Conservation (phyloP, 208 protist genomes). For the Crithidia bombi region DNA sequence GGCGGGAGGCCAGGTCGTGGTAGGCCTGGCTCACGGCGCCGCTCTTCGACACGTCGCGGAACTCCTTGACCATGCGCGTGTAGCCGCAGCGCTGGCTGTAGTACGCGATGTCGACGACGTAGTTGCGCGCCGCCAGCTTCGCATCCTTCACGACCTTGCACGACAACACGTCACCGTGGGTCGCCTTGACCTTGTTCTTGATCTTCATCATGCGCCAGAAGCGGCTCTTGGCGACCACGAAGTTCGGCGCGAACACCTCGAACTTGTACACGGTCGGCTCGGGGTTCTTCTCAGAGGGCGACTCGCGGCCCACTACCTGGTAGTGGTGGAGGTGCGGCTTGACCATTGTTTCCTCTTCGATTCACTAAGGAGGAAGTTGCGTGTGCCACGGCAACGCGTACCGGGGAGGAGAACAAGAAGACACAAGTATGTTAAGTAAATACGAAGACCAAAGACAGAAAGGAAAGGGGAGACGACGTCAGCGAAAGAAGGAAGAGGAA, state of each 20-base stretch:
- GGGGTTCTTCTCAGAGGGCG: constrained; percentile 92
- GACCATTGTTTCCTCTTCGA: constrained; percentile 55
- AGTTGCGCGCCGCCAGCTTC: constrained; percentile 98
- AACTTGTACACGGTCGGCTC: constrained; percentile 98
- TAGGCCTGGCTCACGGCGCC: constrained; percentile 98
- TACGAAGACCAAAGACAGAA: too few species aligned
- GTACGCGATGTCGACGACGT: constrained; percentile 97
- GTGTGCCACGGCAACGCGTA: too few species aligned
- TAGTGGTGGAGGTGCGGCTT: constrained; percentile 93
- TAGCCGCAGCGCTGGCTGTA: constrained; percentile 98
- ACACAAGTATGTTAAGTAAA: not conserved
- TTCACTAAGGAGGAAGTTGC: constrained; percentile 3
- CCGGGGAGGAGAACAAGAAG: constrained; percentile 10
- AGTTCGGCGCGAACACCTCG: constrained; percentile 98
- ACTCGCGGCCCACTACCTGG: constrained; percentile 94
- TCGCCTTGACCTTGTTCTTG: constrained; percentile 98
- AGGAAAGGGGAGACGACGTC: not conserved
- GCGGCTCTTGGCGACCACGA: constrained; percentile 97
- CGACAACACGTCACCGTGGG: constrained; percentile 96
- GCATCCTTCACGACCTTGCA: constrained; percentile 96
- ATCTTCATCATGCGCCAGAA: constrained; percentile 99
- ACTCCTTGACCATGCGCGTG: constrained; percentile 99
- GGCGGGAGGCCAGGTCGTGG: constrained; percentile 97
- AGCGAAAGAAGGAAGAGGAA: too few species aligned
- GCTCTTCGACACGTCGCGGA: constrained; percentile 96